phyloP scores from a whole-genome alignment of 1,139 yeast species.

The Groenewaldozyma sp. region DNA sequence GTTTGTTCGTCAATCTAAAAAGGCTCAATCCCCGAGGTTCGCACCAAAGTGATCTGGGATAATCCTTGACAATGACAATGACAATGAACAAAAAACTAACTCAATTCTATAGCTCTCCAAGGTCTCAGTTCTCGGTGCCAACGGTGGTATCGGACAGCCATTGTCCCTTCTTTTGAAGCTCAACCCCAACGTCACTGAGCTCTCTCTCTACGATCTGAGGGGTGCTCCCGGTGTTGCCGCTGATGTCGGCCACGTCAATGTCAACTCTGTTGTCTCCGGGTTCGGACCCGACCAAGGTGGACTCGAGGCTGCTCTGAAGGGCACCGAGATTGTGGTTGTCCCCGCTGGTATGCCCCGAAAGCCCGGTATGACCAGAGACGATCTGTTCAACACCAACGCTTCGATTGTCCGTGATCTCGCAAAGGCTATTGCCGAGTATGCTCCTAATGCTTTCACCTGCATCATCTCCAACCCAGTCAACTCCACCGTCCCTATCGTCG shows the following conservation, averaged over 20 bases:
- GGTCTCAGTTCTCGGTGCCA: constrained; percentile 90
- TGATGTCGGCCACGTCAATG: constrained; percentile 87
- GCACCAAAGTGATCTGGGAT: constrained; percentile 1
- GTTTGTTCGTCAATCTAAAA: constrained; percentile 1
- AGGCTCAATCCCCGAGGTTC: not conserved
- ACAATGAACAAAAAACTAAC: constrained; percentile 7
- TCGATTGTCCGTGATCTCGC: constrained; percentile 81
- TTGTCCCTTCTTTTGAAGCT: constrained; percentile 81
- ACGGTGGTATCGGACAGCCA: constrained; percentile 99
- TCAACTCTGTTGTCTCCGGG: constrained; percentile 73
- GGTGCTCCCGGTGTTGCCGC: constrained; percentile 98
- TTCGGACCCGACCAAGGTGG: constrained; percentile 57
- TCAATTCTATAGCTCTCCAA: constrained; percentile 19
- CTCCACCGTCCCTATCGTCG: constrained; percentile 90
- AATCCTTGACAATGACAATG: not conserved
- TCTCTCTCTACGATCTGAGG: constrained; percentile 84
- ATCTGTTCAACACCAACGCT: constrained; percentile 86
- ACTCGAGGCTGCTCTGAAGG: constrained; percentile 49
- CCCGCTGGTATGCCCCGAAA: constrained; percentile 98
- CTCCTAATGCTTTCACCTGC: constrained; percentile 67
- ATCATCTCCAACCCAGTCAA: constrained; percentile 93
- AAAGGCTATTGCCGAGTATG: constrained; percentile 60
- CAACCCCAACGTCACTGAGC: constrained; percentile 74
- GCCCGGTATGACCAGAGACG: constrained; percentile 98
- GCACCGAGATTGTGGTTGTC: constrained; percentile 70